These are phyloP conservation scores for Trypanosoma lewisi DNA, from an alignment of 208 protist genomes.

Conservation along the genomic window DNA sequence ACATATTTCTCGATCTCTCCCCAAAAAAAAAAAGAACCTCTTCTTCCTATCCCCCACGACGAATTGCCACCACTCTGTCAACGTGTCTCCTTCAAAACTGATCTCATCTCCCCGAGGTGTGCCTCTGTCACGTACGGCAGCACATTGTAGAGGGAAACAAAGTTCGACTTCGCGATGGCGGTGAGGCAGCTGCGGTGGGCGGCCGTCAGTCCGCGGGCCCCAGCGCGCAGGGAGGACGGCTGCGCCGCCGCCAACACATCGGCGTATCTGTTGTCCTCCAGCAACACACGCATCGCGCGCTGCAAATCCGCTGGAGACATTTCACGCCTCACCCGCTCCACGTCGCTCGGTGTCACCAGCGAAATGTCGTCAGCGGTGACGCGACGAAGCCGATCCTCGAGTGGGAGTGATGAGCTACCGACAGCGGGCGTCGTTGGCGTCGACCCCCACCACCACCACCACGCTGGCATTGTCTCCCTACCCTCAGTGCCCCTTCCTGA, in stretches of 20 bases:
- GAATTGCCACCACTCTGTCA: neutral
- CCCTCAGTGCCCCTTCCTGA: neutral
- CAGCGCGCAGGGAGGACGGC: slow-evolving; percentile 34
- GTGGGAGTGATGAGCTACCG: slow-evolving; percentile 14
- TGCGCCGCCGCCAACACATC: slow-evolving; percentile 47
- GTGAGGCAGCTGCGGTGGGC: slow-evolving; percentile 31
- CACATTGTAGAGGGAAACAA: slow-evolving; percentile 59
- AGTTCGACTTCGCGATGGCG: slow-evolving; percentile 14
- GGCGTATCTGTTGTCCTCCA: slow-evolving; percentile 66
- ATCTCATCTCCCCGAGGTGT: slow-evolving; percentile 6
- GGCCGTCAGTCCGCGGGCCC: slow-evolving; percentile 33
- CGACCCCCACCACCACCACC: neutral
- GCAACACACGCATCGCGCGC: slow-evolving; percentile 45
- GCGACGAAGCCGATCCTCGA: slow-evolving; percentile 51
- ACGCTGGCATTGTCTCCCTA: neutral
- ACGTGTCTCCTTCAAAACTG: neutral
- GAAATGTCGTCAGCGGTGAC: slow-evolving; percentile 53
- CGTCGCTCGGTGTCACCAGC: slow-evolving; percentile 48
- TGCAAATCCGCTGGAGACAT: slow-evolving; percentile 42
- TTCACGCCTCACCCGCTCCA: slow-evolving; percentile 33
- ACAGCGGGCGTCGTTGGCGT: neutral
- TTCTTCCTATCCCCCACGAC: neutral
- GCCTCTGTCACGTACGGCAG: slow-evolving; percentile 60
- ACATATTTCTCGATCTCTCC: too few species aligned
- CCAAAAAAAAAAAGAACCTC: too few species aligned